phyloP scores from a whole-genome alignment of 331 rosid species.

The Acacia pycnantha region DNA sequence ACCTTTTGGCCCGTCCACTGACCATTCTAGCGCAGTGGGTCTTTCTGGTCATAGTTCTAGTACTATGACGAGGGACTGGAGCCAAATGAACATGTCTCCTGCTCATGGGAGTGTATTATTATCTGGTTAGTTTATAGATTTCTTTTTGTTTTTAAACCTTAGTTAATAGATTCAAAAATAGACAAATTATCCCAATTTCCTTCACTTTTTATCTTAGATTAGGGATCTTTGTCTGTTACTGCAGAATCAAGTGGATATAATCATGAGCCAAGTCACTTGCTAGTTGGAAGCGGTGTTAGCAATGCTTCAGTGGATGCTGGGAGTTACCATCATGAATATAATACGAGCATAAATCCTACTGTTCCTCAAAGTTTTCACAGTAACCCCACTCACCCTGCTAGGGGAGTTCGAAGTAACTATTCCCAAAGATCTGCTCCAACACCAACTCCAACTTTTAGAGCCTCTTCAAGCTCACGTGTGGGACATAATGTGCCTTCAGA shows the following conservation, averaged over 20 bases:
- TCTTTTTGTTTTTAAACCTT: background rate
- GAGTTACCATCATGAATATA: slow-evolving; percentile 59
- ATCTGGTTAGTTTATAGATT: slow-evolving; percentile 46
- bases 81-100: slow-evolving; percentile 56
- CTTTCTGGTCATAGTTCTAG: slow-evolving; percentile 52
- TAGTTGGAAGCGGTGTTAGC: slow-evolving; percentile 56
- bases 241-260: slow-evolving; percentile 59
- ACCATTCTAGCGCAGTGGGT: slow-evolving; percentile 52
- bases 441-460: slow-evolving; percentile 49
- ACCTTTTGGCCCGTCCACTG: slow-evolving; percentile 47
- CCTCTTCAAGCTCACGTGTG: slow-evolving; percentile 63
- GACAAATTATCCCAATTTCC: background rate
- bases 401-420: slow-evolving; percentile 64
- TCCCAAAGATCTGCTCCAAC: slow-evolving; percentile 63
- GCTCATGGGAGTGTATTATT: slow-evolving; percentile 53
- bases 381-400: slow-evolving; percentile 45
- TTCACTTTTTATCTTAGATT: slow-evolving; percentile 11
- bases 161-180: background rate
- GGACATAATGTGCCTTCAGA: slow-evolving; percentile 58
- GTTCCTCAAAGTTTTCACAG: slow-evolving; percentile 59
- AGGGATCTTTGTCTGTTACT: slow-evolving; percentile 19
- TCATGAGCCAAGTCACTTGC: slow-evolving; percentile 59
- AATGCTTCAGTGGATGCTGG: slow-evolving; percentile 56
- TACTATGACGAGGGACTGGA: slow-evolving; percentile 64
- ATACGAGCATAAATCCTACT: slow-evolving; percentile 42